phyloP scores from a whole-genome alignment of 495 filamentous ascomycete genomes.

The Penicillium lagena region DNA sequence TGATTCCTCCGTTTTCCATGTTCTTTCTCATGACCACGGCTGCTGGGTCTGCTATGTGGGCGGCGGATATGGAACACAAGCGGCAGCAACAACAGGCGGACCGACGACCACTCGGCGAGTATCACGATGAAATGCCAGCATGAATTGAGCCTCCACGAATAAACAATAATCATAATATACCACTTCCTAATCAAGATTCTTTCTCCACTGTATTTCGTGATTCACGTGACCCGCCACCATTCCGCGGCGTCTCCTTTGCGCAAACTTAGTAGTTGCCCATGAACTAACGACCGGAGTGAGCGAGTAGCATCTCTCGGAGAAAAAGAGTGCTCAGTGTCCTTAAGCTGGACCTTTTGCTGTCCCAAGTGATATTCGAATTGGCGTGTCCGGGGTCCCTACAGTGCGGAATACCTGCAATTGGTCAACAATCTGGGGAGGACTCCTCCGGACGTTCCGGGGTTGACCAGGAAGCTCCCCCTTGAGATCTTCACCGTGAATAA shows the following conservation, averaged over 20 bases:
- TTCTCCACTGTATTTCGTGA: not conserved
- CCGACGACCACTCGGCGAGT: conserved; percentile 22
- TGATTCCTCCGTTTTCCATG: conserved; percentile 60
- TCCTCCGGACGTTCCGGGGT: not conserved
- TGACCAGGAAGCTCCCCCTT: not conserved
- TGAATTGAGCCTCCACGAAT: conserved; percentile 5
- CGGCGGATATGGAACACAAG: conserved; percentile 47
- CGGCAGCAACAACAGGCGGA: conserved; percentile 20
- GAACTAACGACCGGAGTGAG: too few species aligned
- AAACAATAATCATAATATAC: too few species aligned
- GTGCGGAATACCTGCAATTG: too few species aligned
- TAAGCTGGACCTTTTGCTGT: not conserved
- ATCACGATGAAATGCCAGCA: conserved; percentile 22
- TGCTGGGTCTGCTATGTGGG: conserved; percentile 58
- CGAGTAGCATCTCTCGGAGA: too few species aligned
- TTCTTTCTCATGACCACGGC: conserved; percentile 62
- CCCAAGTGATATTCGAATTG: not conserved
- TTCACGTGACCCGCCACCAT: conserved; percentile 2
- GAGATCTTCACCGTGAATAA: not conserved
- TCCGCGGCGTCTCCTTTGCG: too few species aligned
- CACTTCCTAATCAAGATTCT: too few species aligned
- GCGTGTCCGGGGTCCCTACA: too few species aligned
- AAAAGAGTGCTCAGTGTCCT: too few species aligned
- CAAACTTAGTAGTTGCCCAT: too few species aligned
- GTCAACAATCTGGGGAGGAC: too few species aligned